A percentile compares a stretch with the other conserved stretches of the same genome.
These are phyloP conservation scores for Paraphaeosphaeria minitans DNA, from an alignment of 2,329 filamentous ascomycete species.

Conservation along the genomic window DNA sequence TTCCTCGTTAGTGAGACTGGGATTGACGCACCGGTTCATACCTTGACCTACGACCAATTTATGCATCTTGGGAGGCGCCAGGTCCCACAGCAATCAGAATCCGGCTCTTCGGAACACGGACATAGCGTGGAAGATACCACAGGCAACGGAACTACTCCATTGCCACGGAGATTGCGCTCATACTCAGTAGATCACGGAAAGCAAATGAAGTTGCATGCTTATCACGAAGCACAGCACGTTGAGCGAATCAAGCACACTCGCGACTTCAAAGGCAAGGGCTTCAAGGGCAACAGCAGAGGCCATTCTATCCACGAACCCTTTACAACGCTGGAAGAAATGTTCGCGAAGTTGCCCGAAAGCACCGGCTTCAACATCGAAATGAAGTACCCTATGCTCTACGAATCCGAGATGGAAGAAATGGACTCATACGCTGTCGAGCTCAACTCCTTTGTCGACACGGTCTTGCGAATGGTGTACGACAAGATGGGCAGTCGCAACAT, in stretches of 20 bases:
- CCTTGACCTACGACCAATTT: slow-evolving; percentile 92
- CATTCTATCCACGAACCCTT: slow-evolving; percentile 96
- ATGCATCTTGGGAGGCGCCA: slow-evolving; percentile 76
- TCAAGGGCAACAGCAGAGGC: slow-evolving; percentile 92
- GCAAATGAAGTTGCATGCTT: slow-evolving; percentile 47
- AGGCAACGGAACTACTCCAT: slow-evolving; percentile 18
- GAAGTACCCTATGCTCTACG: slow-evolving; percentile 98
- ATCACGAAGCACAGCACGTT: slow-evolving; percentile 59
- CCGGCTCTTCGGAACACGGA: slow-evolving; percentile 50
- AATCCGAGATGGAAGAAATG: slow-evolving; percentile 95
- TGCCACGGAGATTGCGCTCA: slow-evolving; percentile 54
- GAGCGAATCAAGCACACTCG: slow-evolving; percentile 97
- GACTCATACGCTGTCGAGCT: slow-evolving; percentile 94
- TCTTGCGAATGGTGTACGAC: slow-evolving; percentile 88
- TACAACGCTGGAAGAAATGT: slow-evolving; percentile 92
- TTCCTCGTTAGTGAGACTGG: slow-evolving; percentile 98
- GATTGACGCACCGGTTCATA: slow-evolving; percentile 95
- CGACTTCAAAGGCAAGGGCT: slow-evolving; percentile 92
- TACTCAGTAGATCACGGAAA: slow-evolving; percentile 63
- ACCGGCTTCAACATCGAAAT: slow-evolving; percentile 99
- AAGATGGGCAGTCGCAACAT: slow-evolving; percentile 82
- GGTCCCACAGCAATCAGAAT: slow-evolving; percentile 53
- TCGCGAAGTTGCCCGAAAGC: slow-evolving; percentile 77
- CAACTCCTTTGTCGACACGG: slow-evolving; percentile 94
- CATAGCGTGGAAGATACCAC: slow-evolving; percentile 21